These are phyloP conservation scores for Lachnellula hyalina DNA, from an alignment of 2,329 filamentous ascomycete species.

Conservation along the genomic window DNA sequence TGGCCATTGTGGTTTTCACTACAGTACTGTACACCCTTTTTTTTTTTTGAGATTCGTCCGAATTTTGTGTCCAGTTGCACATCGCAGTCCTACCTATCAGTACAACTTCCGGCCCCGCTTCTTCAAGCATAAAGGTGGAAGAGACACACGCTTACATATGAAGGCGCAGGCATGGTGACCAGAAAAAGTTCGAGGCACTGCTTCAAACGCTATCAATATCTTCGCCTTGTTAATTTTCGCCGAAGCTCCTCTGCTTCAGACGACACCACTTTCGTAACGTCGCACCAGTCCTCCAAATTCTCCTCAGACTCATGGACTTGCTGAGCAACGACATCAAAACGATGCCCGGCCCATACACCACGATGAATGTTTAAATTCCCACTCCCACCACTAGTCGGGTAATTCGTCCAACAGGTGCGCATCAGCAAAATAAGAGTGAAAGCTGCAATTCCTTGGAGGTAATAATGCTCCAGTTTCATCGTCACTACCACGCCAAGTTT, in stretches of 20 bases:
- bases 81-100: no score
- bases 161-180: no score
- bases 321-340: conserved; percentile 7
- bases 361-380: neutral
- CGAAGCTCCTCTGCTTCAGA: neutral
- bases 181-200: no score
- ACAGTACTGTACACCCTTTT: no score
- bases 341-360: conserved; percentile 4
- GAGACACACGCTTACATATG: no score
- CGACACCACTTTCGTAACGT: neutral
- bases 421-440: neutral
- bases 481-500: neutral
- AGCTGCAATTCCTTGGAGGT: neutral
- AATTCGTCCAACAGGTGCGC: neutral
- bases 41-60: no score
- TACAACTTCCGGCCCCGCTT: no score
- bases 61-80: no score
- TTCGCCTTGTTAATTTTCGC: neutral
- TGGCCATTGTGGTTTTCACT: no score
- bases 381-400: neutral
- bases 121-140: no score
- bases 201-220: no score
- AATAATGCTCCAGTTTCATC: neutral
- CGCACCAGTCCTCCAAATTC: neutral
- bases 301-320: neutral